phyloP scores from a whole-genome alignment of 208 protist species.

The Acanthamoeba triangularis region DNA sequence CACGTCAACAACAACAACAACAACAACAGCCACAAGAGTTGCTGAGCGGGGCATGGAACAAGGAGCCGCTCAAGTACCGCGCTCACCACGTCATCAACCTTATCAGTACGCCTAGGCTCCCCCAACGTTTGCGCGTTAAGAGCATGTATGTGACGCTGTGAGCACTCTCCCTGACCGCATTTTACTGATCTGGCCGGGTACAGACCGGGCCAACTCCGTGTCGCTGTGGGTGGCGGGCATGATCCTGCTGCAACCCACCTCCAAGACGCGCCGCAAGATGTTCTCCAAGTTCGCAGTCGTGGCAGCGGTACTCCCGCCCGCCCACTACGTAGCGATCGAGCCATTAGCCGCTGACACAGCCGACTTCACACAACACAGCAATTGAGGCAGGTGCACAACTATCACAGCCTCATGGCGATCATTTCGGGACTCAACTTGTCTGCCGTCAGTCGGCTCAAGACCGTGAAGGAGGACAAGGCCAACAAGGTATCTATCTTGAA shows the following conservation, averaged over 20 bases:
- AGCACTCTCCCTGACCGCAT: not conserved
- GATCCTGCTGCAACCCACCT: slow-evolving; percentile 77
- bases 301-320: slow-evolving; percentile 72
- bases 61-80: slow-evolving; percentile 12
- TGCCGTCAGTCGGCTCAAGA: slow-evolving; percentile 74
- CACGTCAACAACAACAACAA: no score
- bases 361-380: not conserved
- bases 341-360: not conserved
- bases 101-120: not conserved
- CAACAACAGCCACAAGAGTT: slow-evolving; percentile 20
- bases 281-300: slow-evolving; percentile 81
- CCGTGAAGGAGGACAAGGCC: slow-evolving; percentile 22
- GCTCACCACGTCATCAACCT: slow-evolving; percentile 12
- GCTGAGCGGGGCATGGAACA: slow-evolving; percentile 25
- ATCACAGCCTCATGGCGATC: slow-evolving; percentile 80
- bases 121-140: not conserved
- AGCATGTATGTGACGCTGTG: not conserved
- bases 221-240: slow-evolving; percentile 84
- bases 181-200: not conserved
- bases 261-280: slow-evolving; percentile 76
- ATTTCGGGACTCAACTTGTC: slow-evolving; percentile 75
- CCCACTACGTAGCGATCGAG: not conserved
- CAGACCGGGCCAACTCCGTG: slow-evolving; percentile 86
- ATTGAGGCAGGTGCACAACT: slow-evolving; percentile 78
- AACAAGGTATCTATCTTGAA: no score